These are phyloP conservation scores for Trifolium repens DNA, from an alignment of 306 rosid genomes.

Conservation along the genomic window DNA sequence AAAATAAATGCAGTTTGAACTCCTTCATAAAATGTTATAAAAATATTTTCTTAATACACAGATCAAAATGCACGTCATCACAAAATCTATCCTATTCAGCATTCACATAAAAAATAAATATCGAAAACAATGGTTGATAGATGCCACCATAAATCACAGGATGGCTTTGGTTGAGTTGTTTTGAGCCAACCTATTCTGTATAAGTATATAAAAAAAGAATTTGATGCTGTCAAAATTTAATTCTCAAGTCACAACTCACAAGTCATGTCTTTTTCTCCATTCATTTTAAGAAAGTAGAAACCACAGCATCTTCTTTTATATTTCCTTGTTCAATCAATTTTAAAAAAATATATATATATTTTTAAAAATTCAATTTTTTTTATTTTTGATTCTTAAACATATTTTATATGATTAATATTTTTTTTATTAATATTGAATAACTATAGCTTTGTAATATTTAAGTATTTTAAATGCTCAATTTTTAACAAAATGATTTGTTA, in stretches of 20 bases:
- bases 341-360: no score
- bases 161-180: not conserved
- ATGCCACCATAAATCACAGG: not conserved
- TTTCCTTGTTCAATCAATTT: no score
- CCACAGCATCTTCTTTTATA: not conserved
- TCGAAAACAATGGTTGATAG: not conserved
- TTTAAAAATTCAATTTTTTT: no score
- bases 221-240: conserved; percentile 17
- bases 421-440: no score
- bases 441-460: no score
- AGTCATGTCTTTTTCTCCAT: conserved; percentile 13
- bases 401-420: no score
- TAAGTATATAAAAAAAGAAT: not conserved
- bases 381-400: no score
- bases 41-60: not conserved
- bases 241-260: not conserved
- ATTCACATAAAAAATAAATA: not conserved
- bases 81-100: not conserved
- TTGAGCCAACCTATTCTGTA: not conserved
- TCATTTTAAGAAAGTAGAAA: not conserved
- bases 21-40: not conserved
- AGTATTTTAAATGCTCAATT: no score
- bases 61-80: not conserved
- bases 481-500: no score
- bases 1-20: conserved; percentile 3